A percentile compares a stretch with the other conserved stretches of the same genome.
Conservation (phyloP, 2,329 filamentous ascomycete species). For the Scytalidium sp. region DNA sequence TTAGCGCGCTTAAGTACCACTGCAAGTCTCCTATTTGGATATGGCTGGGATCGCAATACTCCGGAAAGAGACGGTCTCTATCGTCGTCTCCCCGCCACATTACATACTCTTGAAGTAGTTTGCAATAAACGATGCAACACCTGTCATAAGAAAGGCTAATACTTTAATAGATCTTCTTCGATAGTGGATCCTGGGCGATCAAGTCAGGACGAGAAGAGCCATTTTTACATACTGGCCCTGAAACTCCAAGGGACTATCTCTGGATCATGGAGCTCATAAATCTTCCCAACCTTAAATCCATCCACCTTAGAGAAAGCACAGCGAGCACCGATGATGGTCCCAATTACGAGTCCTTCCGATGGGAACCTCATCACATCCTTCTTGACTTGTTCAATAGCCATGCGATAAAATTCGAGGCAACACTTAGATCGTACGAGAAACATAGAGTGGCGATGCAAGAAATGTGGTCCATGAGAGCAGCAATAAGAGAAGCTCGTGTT, state of each 20-base stretch:
- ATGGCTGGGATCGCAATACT: neutral
- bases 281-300: neutral
- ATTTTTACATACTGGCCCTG: neutral
- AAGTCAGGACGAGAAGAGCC: neutral
- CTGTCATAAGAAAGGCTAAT: neutral
- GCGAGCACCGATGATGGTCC: neutral
- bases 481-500: neutral
- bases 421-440: constrained; percentile 2
- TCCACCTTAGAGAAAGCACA: neutral
- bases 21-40: constrained; percentile 3
- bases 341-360: neutral
- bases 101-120: constrained; percentile 1
- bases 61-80: constrained; percentile 1
- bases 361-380: neutral
- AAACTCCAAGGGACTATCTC: neutral
- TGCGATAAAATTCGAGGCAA: neutral
- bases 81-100: constrained; percentile 1
- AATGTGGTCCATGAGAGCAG: neutral
- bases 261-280: neutral
- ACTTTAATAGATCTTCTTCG: neutral
- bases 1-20: neutral
- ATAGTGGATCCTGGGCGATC: neutral
- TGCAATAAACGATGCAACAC: neutral
- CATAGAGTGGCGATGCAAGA: neutral
- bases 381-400: neutral